Evolutionary conservation across 441 rosid genomes (phyloP), one percentile per base, ranked within the genome.

Genomic region (Euphorbia schlechtendalii): DNA sequence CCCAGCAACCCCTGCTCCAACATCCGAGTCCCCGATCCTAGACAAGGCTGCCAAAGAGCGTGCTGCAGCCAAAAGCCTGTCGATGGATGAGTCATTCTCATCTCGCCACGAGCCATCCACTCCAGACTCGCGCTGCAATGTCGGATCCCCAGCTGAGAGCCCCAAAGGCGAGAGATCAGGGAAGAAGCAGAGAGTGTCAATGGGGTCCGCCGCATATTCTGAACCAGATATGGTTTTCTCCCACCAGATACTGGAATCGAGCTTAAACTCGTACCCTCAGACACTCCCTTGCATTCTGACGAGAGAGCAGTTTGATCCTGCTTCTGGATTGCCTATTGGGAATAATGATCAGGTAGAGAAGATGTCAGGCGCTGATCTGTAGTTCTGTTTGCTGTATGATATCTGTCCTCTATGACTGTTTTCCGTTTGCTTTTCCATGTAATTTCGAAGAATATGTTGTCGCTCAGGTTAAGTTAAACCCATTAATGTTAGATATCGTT

Each of bases 1-100:
- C 67, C 97, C 97, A 40, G 82, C 87, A 71, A 94, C 96, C 59
- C 99, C 96, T 49, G 96, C 84, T 13, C 92, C 96, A 40, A 87
- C 84, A 61, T 82, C 90, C 0, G 96, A 90, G 83, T 80, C 84
- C 40, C 96, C 96, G 17, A 62, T 82, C 55, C 92, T 82, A 72
- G 95, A 82, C 48, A 87, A 87, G 73, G 82, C 74, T 72, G 77
- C 78, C n/a, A 89, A 84, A 79, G 93, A 86, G 66, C 69, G 74
- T 60, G 81, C 78, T 61, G 74, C 82, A 41, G 81, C 81, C 69
- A 88, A 86, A 82, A 88, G 95, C 77, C 84, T 76, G 63, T 84
- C 99, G 4, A 67, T 86, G 55, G 96, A 93, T 13, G 96, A 89
- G 56, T 83, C 99, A 13, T 80, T 84, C 58, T 84, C 96, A 15